Percentiles rank a stretch among this genome's conserved stretches.
phyloP scores from a whole-genome alignment of 1,284 basidiomycete genomes.

The Phylloporus sp. region DNA sequence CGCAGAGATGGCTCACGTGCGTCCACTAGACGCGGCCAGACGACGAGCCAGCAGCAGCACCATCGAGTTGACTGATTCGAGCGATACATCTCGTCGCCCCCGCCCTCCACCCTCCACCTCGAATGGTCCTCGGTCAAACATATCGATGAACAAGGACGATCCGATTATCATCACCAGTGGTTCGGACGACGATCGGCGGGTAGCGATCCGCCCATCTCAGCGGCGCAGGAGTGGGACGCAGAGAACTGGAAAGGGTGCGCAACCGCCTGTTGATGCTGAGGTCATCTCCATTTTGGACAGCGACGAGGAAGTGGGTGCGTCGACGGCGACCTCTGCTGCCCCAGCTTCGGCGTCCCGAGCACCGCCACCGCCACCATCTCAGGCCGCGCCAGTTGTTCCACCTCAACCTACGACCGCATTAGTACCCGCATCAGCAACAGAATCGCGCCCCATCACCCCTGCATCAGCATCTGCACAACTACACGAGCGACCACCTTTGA shows the following conservation, averaged over 20 bases:
- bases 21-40: conserved; percentile 21
- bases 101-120: conserved; percentile 4
- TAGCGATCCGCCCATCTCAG: not conserved
- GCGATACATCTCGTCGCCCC: conserved; percentile 10
- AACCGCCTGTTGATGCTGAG: conserved; percentile 22
- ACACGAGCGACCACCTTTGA: not conserved
- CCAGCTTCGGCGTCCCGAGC: not conserved
- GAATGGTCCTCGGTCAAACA: not conserved
- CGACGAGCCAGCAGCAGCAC: conserved; percentile 1
- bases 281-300: conserved; percentile 37
- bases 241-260: not conserved
- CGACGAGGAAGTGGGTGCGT: conserved; percentile 18
- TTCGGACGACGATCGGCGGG: conserved; percentile 22
- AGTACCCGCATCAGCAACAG: too few relatives aligned
- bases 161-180: conserved; percentile 30
- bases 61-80: conserved; percentile 27
- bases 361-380: not conserved
- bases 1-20: conserved; percentile 8
- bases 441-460: not conserved
- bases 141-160: conserved; percentile 10
- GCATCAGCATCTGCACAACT: not conserved
- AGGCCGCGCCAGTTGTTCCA: not conserved
- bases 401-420: not conserved
- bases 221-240: conserved; percentile 3
- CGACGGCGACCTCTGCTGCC: not conserved